These are phyloP conservation scores for Ceratobasidium sp. DNA, from an alignment of 1,284 basidiomycete genomes.

Conservation along the genomic window DNA sequence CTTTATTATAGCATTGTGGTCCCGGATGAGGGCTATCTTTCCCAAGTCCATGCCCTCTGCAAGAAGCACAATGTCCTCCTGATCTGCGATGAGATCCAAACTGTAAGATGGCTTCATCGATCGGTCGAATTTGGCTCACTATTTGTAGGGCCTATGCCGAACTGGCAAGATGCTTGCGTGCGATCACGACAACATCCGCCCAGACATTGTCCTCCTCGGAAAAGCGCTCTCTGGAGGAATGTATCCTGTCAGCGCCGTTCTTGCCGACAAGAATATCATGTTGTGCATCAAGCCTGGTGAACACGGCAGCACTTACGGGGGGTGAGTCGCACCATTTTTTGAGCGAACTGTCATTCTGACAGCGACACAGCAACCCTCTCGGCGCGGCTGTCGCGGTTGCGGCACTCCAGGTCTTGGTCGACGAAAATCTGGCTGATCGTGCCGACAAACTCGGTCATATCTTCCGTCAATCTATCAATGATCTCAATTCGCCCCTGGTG, in stretches of 20 bases:
- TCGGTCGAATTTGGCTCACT: background rate
- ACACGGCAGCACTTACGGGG: conserved; percentile 96
- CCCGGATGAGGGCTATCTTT: conserved; percentile 87
- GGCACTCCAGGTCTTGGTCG: conserved; percentile 84
- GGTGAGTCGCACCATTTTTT: conserved; percentile 56
- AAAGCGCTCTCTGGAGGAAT: conserved; percentile 97
- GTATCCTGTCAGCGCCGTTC: conserved; percentile 94
- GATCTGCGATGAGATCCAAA: conserved; percentile 98
- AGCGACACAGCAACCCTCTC: conserved; percentile 76
- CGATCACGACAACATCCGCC: conserved; percentile 86
- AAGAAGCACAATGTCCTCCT: conserved; percentile 92
- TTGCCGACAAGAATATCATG: conserved; percentile 90
- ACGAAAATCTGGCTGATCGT: conserved; percentile 81
- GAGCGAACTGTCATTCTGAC: conserved; percentile 15
- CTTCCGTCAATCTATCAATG: conserved; percentile 73
- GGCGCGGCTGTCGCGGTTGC: conserved; percentile 94
- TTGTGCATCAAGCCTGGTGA: conserved; percentile 95
- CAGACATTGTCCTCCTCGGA: conserved; percentile 91
- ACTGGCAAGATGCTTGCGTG: conserved; percentile 88
- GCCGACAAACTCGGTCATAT: conserved; percentile 78
- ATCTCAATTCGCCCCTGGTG: conserved; percentile 72
- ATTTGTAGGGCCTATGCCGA: conserved; percentile 71
- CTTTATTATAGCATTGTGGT: conserved; percentile 74
- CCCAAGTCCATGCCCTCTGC: conserved; percentile 79
- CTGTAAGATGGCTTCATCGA: conserved; percentile 56